Conservation (phyloP, 768 basidiomycete genomes). For the Leccinum obscurum region DNA sequence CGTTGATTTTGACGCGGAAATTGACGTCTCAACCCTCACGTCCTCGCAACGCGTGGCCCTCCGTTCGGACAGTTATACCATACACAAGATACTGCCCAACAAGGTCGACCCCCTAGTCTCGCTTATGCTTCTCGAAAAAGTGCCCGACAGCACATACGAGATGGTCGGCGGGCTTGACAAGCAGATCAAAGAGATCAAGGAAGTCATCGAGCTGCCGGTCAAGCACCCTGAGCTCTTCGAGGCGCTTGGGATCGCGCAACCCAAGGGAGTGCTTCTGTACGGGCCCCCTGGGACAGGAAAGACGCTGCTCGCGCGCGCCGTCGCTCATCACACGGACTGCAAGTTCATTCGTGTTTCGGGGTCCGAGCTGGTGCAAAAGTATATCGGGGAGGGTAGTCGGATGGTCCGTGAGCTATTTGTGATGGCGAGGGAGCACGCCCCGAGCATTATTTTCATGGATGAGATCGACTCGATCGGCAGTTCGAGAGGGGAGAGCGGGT, state of each 20-base stretch:
- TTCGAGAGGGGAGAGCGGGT: conserved; percentile 79
- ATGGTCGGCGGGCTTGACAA: conserved; percentile 99
- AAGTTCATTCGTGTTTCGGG: conserved; percentile 52
- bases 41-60: conserved; percentile 91
- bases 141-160: conserved; percentile 98
- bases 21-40: conserved; percentile 77
- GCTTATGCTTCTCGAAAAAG: conserved; percentile 99
- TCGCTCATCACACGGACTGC: conserved; percentile 97
- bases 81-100: conserved; percentile 96
- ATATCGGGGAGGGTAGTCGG: conserved; percentile 43
- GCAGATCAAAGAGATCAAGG: conserved; percentile 98
- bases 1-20: conserved; percentile 89
- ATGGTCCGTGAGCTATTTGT: conserved; percentile 99
- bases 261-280: not conserved
- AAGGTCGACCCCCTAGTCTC: conserved; percentile 98
- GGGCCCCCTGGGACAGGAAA: not conserved
- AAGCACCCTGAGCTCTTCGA: conserved; percentile 98
- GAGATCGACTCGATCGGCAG: conserved; percentile 98
- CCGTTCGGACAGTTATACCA: conserved; percentile 93
- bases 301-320: conserved; percentile 51
- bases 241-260: conserved; percentile 57
- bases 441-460: conserved; percentile 99
- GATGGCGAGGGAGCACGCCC: conserved; percentile 97
- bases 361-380: not conserved
- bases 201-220: conserved; percentile 96